A percentile compares a stretch with the other conserved stretches of the same genome.
Conservation (phyloP, 345 rosid species). For the Eucalyptus grandis region DNA sequence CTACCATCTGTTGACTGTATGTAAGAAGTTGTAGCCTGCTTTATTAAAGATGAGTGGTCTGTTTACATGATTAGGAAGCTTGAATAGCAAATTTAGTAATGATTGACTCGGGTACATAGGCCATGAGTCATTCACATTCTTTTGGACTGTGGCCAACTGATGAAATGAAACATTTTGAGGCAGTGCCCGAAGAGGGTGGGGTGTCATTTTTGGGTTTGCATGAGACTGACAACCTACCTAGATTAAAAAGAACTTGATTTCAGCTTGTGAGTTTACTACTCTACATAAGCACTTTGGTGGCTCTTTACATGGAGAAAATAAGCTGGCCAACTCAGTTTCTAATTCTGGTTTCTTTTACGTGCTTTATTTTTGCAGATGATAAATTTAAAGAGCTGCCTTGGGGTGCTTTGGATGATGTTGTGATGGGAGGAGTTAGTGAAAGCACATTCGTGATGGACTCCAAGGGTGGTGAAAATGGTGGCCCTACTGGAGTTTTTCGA, state of each 20-base stretch:
- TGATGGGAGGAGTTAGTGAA: constrained; percentile 96
- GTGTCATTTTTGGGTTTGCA: background rate
- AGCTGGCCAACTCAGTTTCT: background rate
- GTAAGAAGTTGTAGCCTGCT: background rate
- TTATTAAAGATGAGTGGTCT: background rate
- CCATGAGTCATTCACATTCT: background rate
- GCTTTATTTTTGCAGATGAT: constrained; percentile 25
- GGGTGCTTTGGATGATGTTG: constrained; percentile 98
- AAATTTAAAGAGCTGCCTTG: constrained; percentile 69
- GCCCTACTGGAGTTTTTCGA: constrained; percentile 65
- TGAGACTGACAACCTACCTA: background rate
- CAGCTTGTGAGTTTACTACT: background rate
- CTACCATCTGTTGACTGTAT: background rate
- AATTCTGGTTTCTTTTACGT: background rate
- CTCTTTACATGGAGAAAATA: background rate
- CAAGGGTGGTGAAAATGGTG: constrained; percentile 65
- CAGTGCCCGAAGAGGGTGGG: background rate
- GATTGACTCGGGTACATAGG: background rate
- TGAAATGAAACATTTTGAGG: background rate
- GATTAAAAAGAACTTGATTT: background rate
- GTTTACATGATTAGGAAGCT: background rate
- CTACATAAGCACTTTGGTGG: background rate
- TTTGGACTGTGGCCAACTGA: background rate
- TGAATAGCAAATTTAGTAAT: background rate
- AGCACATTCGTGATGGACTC: constrained; percentile 56